Base-by-base conservation (phyloP, 169 alveolate genomes). In the Theileria parva region DNA sequence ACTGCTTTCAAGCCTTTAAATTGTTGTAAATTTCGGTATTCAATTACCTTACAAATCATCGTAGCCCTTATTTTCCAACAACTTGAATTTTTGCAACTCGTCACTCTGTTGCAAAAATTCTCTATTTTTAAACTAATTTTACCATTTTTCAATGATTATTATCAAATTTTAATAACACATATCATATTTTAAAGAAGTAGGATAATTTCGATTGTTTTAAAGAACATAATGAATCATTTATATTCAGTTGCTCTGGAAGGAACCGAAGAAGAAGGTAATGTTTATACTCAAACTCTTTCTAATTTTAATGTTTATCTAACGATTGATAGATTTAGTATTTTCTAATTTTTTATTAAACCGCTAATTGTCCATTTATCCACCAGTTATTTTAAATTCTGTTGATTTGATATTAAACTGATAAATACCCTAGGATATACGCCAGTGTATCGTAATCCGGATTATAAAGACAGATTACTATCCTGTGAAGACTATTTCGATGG, bases 241-340 rank as follows among this genome's bases (percentile, higher is more conserved):
- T 83, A 83, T 57, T 74, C 89, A 0, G 34, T 83, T 59, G 86
- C 86, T 11, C 68, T 83, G 27, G 75, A 79, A 13, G 89, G 89
- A 21, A 63, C 89, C 9, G 86, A 83, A 65, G 89, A 83, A 70
- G 89, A 83, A 44, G 86, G 87, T 80, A 15, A 6, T 74, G 6
- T 19, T 11, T 15, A 15, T 9, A 69, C 19, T 34, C 8, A 9
- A 69, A 11, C 17, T 11, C 3, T 13, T 44, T 44, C 19, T 44
- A 11, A 8, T 44, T 44, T 44, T 44, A 44, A 44, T 44, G 17
- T 44, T 44, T 11, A 13, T 44, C 15, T 11, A 44, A 11, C 53
- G 17, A 44, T 44, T 44, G 8, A 13, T 44, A 44, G 53, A 44
- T 44, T 44, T 44, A 44, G 53, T 44, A 11, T 13, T 44, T 44